Evolutionary conservation across 495 filamentous ascomycete genomes (phyloP).

Genomic region (Hyaloscypha bicolor): DNA sequence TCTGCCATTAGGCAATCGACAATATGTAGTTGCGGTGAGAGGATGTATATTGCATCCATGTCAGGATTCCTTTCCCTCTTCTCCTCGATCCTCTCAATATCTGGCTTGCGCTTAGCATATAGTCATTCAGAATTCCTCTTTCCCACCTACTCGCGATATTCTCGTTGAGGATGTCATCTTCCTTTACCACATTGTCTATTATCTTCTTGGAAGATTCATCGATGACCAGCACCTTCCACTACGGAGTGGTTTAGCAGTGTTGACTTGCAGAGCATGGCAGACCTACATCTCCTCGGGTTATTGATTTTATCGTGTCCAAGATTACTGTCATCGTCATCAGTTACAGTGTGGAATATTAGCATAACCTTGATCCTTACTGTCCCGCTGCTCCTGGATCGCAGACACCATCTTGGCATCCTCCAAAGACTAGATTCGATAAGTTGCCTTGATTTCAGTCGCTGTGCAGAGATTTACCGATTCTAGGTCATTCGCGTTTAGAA

Average conservation of each 20-base stretch:
- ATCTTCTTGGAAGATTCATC: slow-evolving; percentile 79
- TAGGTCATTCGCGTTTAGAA: slow-evolving; percentile 24
- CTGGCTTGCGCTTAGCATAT: slow-evolving; percentile 49
- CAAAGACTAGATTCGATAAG: neutral
- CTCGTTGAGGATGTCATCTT: slow-evolving; percentile 93
- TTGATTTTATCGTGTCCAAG: slow-evolving; percentile 55
- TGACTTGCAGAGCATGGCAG: neutral
- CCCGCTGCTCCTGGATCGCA: slow-evolving; percentile 45
- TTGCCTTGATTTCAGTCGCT: neutral
- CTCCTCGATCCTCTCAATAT: slow-evolving; percentile 90
- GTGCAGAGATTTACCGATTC: slow-evolving; percentile 31
- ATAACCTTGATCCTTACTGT: slow-evolving; percentile 37
- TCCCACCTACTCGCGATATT: slow-evolving; percentile 82
- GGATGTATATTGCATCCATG: slow-evolving; percentile 92
- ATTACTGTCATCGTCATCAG: slow-evolving; percentile 43
- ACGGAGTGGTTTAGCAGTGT: slow-evolving; percentile 29
- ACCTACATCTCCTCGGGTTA: slow-evolving; percentile 57
- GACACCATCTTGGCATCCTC: slow-evolving; percentile 32
- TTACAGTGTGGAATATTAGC: neutral
- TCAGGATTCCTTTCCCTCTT: slow-evolving; percentile 74
- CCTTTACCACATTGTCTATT: slow-evolving; percentile 83
- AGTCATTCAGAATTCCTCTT: neutral
- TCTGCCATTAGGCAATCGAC: slow-evolving; percentile 94
- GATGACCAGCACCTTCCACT: slow-evolving; percentile 97
- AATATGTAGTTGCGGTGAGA: slow-evolving; percentile 81